Base-by-base conservation (phyloP, 768 basidiomycete species). In the Tylopilus intermedius region DNA sequence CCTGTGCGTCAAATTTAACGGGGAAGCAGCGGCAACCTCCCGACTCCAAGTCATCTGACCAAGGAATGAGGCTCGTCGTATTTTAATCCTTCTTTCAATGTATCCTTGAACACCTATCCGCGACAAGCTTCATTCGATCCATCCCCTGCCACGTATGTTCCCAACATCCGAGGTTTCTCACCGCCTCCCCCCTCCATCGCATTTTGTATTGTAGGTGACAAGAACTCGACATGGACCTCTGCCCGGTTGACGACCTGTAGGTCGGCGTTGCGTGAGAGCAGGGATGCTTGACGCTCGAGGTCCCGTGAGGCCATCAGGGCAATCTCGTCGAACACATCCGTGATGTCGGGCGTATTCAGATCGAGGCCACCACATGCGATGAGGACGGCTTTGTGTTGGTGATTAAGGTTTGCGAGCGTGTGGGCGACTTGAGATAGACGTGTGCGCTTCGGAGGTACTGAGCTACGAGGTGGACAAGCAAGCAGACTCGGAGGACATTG, bases 101-200 rank as follows among this genome's bases (percentile, higher is more conserved):
- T 24, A 84, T 82, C 44, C 77, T 76, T 14, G 72, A 63, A 70
- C 88, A 90, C 5, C 78, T 81, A 13, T 86, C 86, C 3, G 82
- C 86, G 1, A 93, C 90, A 63, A 87, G 79, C 60, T 75, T 78
- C 90, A 93, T 93, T 71, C 84, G 89, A 46, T 74, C 79, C 58
- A 75, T 78, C 14, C 84, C 85, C 18, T 18, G 18, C 18, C 18
- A 18, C 18, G 18, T 18, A 18, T 18, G 18, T 18, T 18, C 18
- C 18, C 18, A 18, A 18, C 18, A 18, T 18, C 22, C 90, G 75
- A 15, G 78, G 79, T 50, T 73, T 78, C 51, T 83, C 83, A 4
- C 88, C 90, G 18, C 18, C 18, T 18, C 18, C 18, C 0, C 78
- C 74, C 53, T 90, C 86, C 40, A 90, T 86, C 3, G 84, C 82